Base-by-base conservation (phyloP, 2,329 filamentous ascomycete species). In the Clathrospora elynae region DNA sequence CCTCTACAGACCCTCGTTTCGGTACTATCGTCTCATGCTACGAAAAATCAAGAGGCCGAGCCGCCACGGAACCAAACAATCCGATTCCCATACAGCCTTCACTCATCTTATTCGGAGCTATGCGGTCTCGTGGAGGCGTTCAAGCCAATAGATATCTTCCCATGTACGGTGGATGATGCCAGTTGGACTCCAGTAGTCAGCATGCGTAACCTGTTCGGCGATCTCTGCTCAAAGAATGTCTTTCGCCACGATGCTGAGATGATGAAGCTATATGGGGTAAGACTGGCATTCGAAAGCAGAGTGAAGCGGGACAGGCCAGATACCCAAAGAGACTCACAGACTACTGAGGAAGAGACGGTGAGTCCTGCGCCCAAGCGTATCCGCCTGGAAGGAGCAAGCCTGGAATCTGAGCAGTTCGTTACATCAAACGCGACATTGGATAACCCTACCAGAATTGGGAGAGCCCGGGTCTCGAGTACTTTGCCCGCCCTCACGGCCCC, bases 81-180 rank as follows among this genome's bases (percentile, higher is more conserved):
- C 16, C 76, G 73, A 13, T 96, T 96, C 54, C 88, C 91, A 0
- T 96, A 91, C 62, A 92, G 92, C 0, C 81, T 92, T 1, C 92
- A 97, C 67, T 95, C 92, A 0, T 95, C 89, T 0, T 92, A 93
- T 47, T 73, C 76, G 0, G 92, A 96, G 64, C 78, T 95, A 2
- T 86, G 88, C 51, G 71, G 83, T 38, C 72, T 96, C 1, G 76
- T 96, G 1, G 65, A 75, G 3, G 75, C 77, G 0, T 87, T 96
- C 56, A 79, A 73, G 18, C 90, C 90, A 0, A 81, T 73, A 31
- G 90, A 96, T 57, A 75, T 96, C 2, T 87, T 86, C 74, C 90
- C 91, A 0, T 96, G 90, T 61, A 95, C 90, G 0, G 71, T 77
- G 2, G 78, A 89, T 47, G 70, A 78, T 11, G 58, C 68, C 0